Evolutionary conservation across 495 filamentous ascomycete species (phyloP), one percentile per base, ranked within the genome.

Genomic region (Podospora pseudoanserina): DNA sequence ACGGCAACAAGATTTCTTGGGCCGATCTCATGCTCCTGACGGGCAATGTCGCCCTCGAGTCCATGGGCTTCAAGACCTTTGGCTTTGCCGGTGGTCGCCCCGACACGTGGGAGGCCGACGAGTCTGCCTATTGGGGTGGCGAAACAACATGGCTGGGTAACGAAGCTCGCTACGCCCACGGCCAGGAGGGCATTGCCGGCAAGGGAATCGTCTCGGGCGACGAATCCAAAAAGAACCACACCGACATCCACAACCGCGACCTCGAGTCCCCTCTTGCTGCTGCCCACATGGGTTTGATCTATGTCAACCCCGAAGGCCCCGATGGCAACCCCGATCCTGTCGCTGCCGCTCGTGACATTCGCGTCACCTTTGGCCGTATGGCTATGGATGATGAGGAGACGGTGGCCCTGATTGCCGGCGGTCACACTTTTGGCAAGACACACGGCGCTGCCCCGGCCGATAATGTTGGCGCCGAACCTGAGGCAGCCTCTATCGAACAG

Each of bases 351-450:
- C 75, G 81, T 32, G 89, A 92, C 75, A 91, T 92, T 73, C 89
- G 89, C 65, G 79, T 79, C 66, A 91, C 89, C 44, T 92, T 92
- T 67, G 82, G 82, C 73, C 88, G 88, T 73, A 92, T 92, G 89
- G 89, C 86, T 65, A 92, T 92, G 89, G 86, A 90, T 73, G 89
- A 92, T 73, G 87, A 90, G 79, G 89, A 92, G 78, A 92, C 89
- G 2, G 88, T 89, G 23, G 89, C 89, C 5, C 76, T 92, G 39
- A 91, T 92, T 71, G 88, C 86, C n/a, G 89, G 89, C 74, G 89
- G 89, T 61, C 89, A 92, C 82, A 82, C 83, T 23, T 91, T 92
- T 71, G 89, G 89, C 68, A 92, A 92, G 83, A 91, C 88, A 0
- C 89, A 92, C 80, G 89, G 89, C 71, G 89, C 89, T 13, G 89